Base-by-base conservation (phyloP, 1,139 yeast genomes). In the Suhomyces yuchorum region DNA sequence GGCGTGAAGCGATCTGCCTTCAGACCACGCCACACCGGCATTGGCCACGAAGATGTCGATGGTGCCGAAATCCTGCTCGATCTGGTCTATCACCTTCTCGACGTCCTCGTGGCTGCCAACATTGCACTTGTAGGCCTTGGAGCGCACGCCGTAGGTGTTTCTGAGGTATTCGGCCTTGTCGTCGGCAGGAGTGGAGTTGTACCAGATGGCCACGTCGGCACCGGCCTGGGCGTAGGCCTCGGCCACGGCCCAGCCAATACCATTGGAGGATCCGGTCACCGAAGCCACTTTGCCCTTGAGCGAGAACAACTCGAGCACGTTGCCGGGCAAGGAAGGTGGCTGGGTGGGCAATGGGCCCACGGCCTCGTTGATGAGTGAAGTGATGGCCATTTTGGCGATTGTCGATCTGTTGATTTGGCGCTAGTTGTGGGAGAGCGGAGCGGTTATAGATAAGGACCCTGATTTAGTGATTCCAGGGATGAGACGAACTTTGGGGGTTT, bases 171-270 rank as follows among this genome's bases (percentile, higher is more conserved):
- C 74, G 17, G 90, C 92, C 61, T 80, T 75, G 24, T 75, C 66
- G 47, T 81, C 84, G 8, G 87, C 78, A 28, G 87, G 82, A 54
- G 81, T 79, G 37, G 83, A 74, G 65, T 81, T 80, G 74, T 84
- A 86, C 96, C 96, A 88, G 59, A 90, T 77, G 53, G 92, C 93
- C 40, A 90, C 86, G 56, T 87, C 90, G 9, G 96, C 96, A 46
- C 96, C 97, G 4, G 95, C 96, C 70, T 88, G 95, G 44, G 95
- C 92, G 60, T 75, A 88, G 0, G 92, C 95, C 62, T 84, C 87
- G 39, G 96, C 96, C 23, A 88, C 89, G 5, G 88, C 90, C 55
- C 71, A 77, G 11, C 97, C 97, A 58, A 90, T 90, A 24, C 97
- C 97, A 35, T 86, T 79, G 14, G 95, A 85, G 3, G 95, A 85